Base-by-base conservation (phyloP, 345 rosid species). In the Eucalyptus coolabah region DNA sequence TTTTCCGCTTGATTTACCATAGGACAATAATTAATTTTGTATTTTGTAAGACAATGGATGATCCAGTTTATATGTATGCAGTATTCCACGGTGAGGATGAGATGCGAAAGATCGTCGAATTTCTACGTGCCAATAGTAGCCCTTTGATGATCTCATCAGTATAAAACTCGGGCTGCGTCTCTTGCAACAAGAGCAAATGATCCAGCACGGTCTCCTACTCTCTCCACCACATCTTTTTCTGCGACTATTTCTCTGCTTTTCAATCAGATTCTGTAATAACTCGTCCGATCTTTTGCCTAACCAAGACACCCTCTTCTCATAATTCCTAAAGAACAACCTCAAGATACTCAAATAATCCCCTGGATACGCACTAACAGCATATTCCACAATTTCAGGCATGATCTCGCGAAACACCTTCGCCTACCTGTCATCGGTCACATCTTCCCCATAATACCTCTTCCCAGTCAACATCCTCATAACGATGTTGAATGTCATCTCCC, bases 91-190 rank as follows among this genome's bases (percentile, higher is more conserved):
- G 6, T 63, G 72, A 63, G 34, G 34, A 28, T 30, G 34, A 63
- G 72, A 63, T 63, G 72, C 34, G 8, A 63, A 65, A 14, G 2
- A 13, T 65, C 18, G 37, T 63, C 9, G 0, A 30, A 30, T 13
- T 13, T 49, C 37, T 86, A 89, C 92, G 90, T 87, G 93, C 95
- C 91, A 89, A 88, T 49, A 92, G 81, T 45, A 95, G 91, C 50
- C 95, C 95, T 90, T 95, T 94, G 89, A 95, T 94, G 91, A 92
- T 91, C 32, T 90, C 65, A 88, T 95, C 94, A 1, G 93, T 92
- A 85, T 92, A 94, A 72, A 92, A 91, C 87, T 94, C 91, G 19
- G 95, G 95, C 11, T 95, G 86, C 6, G 91, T 87, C 49, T 86
- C 89, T 69, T 93, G 94, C 69, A 92, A 85, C 82, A 91, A 88